Evolutionary conservation across 2,329 filamentous ascomycete genomes (phyloP).

Genomic region (Metarhizium guizhouense): DNA sequence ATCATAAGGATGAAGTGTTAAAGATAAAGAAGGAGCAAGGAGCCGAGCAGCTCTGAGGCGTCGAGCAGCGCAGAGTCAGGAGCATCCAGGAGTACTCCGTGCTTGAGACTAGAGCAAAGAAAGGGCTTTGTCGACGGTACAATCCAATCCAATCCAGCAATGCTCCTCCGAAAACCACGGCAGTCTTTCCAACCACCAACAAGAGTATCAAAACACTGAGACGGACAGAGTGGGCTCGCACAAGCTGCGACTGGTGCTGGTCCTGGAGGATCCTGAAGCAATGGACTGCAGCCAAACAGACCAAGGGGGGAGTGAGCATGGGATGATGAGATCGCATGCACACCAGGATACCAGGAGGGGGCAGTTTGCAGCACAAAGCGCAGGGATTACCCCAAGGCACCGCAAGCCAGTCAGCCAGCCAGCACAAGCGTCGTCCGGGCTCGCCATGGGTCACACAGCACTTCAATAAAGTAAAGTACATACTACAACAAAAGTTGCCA

Average conservation of each 20-base stretch:
- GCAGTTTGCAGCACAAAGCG: not conserved
- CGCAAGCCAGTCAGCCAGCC: not conserved
- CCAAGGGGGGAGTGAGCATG: conserved; percentile 3
- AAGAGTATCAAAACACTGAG: not conserved
- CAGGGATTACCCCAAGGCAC: not conserved
- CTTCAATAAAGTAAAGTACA: not conserved
- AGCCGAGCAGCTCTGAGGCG: not conserved
- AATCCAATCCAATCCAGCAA: not conserved
- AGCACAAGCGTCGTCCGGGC: not conserved
- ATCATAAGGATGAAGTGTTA: not conserved
- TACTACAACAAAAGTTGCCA: no score
- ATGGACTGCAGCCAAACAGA: conserved; percentile 9
- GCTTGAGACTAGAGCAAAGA: not conserved
- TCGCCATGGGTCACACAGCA: not conserved
- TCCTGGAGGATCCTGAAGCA: conserved; percentile 10
- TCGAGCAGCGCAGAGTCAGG: not conserved
- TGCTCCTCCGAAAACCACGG: not conserved
- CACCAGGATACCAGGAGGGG: not conserved
- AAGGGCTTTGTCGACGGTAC: not conserved
- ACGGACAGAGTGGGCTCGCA: conserved; percentile 1
- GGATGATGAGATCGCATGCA: conserved; percentile 2
- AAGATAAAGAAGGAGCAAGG: conserved; percentile 1
- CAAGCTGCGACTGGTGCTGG: conserved; percentile 4
- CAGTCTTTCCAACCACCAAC: not conserved
- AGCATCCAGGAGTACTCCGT: not conserved